phyloP scores from a whole-genome alignment of 2,329 filamentous ascomycete genomes.

The Trichoderma sp. region DNA sequence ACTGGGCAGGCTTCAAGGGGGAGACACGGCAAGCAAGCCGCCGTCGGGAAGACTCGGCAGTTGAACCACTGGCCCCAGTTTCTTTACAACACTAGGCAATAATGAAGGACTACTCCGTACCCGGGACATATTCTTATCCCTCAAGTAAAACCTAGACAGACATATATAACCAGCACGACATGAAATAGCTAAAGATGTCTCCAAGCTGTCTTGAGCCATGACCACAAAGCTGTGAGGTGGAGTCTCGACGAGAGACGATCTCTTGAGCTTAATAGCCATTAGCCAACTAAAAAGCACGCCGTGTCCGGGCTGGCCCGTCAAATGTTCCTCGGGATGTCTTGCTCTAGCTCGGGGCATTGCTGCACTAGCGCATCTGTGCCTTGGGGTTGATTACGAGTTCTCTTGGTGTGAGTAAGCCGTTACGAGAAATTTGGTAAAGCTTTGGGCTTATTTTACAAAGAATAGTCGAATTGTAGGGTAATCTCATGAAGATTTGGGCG shows the following conservation, averaged over 20 bases:
- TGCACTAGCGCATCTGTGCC: neutral
- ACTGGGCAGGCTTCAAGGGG: neutral
- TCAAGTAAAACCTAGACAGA: neutral
- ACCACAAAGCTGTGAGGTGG: neutral
- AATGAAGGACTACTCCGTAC: neutral
- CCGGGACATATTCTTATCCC: neutral
- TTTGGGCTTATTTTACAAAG: neutral
- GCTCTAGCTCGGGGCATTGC: neutral
- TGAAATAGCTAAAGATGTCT: neutral
- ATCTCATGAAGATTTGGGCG: accelerated
- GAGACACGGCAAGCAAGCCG: neutral
- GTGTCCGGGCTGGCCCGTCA: neutral
- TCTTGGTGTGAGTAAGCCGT: neutral
- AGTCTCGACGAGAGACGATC: neutral
- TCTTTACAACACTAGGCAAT: neutral
- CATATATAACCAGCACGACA: neutral
- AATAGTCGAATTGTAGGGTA: neutral
- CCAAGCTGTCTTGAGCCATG: neutral
- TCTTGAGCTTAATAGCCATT: neutral
- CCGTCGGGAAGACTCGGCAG: neutral
- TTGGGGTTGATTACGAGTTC: neutral
- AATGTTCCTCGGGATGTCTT: neutral
- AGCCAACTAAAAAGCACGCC: neutral
- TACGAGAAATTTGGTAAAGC: neutral
- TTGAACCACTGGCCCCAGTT: neutral